phyloP scores from a whole-genome alignment of 2,329 filamentous ascomycete species.

The Penicillium sp. region DNA sequence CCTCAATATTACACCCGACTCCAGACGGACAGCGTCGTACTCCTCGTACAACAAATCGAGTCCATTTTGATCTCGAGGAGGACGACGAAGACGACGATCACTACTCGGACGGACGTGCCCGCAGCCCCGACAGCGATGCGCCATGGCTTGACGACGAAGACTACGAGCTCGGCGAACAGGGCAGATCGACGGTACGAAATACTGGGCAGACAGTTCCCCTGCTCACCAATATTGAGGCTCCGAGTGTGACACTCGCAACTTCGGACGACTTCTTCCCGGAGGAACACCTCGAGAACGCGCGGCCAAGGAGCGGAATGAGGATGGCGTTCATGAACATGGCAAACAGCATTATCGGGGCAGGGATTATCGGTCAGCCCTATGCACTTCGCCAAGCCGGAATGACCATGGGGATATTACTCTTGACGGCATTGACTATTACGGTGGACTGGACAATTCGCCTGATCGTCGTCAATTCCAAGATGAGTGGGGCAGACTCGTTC shows the following conservation, averaged over 20 bases:
- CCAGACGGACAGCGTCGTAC: slow-evolving; percentile 53
- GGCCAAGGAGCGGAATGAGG: slow-evolving; percentile 83
- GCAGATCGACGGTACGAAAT: slow-evolving; percentile 46
- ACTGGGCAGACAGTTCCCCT: slow-evolving; percentile 67
- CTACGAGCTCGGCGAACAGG: slow-evolving; percentile 57
- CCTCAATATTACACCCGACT: slow-evolving; percentile 49
- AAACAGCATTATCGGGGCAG: slow-evolving; percentile 89
- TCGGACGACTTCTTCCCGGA: slow-evolving; percentile 63
- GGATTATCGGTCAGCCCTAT: slow-evolving; percentile 85
- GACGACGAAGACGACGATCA: slow-evolving; percentile 37
- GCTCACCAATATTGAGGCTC: slow-evolving; percentile 82
- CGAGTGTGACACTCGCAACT: slow-evolving; percentile 74
- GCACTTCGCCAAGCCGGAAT: slow-evolving; percentile 93
- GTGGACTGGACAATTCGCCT: slow-evolving; percentile 98
- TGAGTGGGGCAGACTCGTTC: slow-evolving; percentile 91
- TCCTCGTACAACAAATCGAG: slow-evolving; percentile 71
- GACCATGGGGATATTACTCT: slow-evolving; percentile 75
- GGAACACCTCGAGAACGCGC: slow-evolving; percentile 64
- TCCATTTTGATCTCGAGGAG: slow-evolving; percentile 70
- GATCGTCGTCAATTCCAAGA: slow-evolving; percentile 96
- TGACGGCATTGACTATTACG: slow-evolving; percentile 78
- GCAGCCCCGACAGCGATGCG: slow-evolving; percentile 34
- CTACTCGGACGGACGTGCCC: slow-evolving; percentile 40
- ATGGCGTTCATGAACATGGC: slow-evolving; percentile 99
- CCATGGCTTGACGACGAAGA: slow-evolving; percentile 66